phyloP scores from a whole-genome alignment of 2,329 filamentous ascomycete genomes.

The Monilinia vaccinii-corymbosi region DNA sequence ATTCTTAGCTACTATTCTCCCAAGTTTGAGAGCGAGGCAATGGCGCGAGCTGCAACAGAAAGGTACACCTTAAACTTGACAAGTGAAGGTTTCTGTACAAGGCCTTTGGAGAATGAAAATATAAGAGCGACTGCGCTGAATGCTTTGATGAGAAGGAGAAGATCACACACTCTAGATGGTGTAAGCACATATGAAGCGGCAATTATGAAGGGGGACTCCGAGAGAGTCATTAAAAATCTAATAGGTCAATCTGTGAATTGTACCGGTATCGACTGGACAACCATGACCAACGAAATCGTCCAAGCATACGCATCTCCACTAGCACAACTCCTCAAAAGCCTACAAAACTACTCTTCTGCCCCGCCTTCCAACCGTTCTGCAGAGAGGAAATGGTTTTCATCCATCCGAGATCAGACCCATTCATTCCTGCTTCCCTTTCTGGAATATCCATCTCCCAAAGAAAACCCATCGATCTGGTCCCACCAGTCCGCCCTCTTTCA shows the following conservation, averaged over 20 bases:
- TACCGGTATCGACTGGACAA: slow-evolving; percentile 37
- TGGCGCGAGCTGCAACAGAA: slow-evolving; percentile 30
- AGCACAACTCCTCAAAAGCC: slow-evolving; percentile 27
- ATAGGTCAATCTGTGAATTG: slow-evolving; percentile 26
- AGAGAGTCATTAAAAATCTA: slow-evolving; percentile 25
- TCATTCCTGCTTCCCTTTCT: slow-evolving; percentile 37
- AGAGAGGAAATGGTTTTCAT: slow-evolving; percentile 27
- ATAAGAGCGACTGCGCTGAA: slow-evolving; percentile 28
- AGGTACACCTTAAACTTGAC: slow-evolving; percentile 34
- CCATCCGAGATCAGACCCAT: slow-evolving; percentile 34
- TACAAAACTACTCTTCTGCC: slow-evolving; percentile 17
- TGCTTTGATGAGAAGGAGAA: slow-evolving; percentile 31
- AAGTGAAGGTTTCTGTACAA: slow-evolving; percentile 33
- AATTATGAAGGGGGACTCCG: slow-evolving; percentile 29
- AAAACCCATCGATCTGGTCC: slow-evolving; percentile 26
- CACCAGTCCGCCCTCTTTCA: slow-evolving; percentile 30
- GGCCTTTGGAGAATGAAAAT: slow-evolving; percentile 15
- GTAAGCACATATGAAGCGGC: slow-evolving; percentile 29
- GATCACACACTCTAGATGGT: slow-evolving; percentile 31
- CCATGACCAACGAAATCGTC: slow-evolving; percentile 35
- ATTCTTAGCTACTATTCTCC: slow-evolving; percentile 39
- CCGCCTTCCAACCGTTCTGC: slow-evolving; percentile 22
- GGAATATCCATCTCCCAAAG: slow-evolving; percentile 34
- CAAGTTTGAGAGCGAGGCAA: slow-evolving; percentile 27
- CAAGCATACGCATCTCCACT: slow-evolving; percentile 32